A percentile compares a stretch with the other conserved stretches of the same genome.
Evolutionary conservation across 768 basidiomycete genomes (phyloP).

Genomic region (Naganishia onofrii): DNA sequence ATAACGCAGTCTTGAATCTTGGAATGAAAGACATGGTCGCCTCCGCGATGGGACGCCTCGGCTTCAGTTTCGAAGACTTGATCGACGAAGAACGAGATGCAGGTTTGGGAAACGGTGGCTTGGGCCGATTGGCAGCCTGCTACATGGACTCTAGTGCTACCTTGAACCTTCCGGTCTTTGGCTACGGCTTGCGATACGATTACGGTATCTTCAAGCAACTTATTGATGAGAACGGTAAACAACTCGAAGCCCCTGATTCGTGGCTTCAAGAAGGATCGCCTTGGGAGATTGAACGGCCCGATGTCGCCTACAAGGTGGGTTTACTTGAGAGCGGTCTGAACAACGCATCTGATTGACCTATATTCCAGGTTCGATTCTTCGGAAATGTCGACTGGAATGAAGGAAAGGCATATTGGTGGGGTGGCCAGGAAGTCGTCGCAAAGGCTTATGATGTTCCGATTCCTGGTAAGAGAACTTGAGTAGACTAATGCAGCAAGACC

Average conservation of each 20-base stretch:
- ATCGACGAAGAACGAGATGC: conserved; percentile 65
- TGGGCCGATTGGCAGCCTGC: conserved; percentile 94
- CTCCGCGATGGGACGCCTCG: conserved; percentile 69
- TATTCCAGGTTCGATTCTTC: conserved; percentile 69
- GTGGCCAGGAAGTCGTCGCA: conserved; percentile 90
- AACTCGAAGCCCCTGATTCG: conserved; percentile 58
- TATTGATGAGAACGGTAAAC: conserved; percentile 59
- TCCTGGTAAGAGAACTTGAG: conserved; percentile 61
- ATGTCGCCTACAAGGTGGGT: conserved; percentile 57
- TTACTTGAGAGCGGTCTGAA: neutral
- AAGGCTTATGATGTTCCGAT: conserved; percentile 94
- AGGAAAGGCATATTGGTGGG: conserved; percentile 57
- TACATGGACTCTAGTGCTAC: conserved; percentile 67
- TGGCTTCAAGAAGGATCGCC: conserved; percentile 33
- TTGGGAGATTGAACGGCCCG: conserved; percentile 57
- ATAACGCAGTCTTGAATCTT: conserved; percentile 80
- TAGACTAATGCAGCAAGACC: no score
- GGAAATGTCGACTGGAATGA: conserved; percentile 69
- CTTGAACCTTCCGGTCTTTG: conserved; percentile 89
- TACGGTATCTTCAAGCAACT: conserved; percentile 95
- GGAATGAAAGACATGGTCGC: conserved; percentile 73
- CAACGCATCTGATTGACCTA: neutral
- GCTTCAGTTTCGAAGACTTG: conserved; percentile 58
- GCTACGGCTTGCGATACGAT: conserved; percentile 79
- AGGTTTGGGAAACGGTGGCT: conserved; percentile 67